Conservation (phyloP, 176 grass and related monocot genomes). For the Pontederia paniculata region DNA sequence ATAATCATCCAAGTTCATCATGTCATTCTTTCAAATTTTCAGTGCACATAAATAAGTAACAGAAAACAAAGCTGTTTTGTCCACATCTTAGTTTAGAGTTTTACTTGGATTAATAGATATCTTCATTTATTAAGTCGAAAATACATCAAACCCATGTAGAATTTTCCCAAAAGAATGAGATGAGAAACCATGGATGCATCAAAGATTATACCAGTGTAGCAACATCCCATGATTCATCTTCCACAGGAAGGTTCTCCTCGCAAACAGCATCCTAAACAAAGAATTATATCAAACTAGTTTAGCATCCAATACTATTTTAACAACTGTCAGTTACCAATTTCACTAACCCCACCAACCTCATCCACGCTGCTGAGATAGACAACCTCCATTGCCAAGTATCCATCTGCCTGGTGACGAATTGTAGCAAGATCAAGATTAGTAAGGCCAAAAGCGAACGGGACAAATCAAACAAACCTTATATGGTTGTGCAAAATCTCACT, state of each 20-base stretch:
- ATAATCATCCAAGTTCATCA: too few relatives aligned
- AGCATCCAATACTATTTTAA: not conserved
- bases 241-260: not conserved
- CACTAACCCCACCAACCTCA: slow-evolving; percentile 16
- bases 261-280: slow-evolving; percentile 20
- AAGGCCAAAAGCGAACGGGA: not conserved
- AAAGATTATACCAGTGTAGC: slow-evolving; percentile 49
- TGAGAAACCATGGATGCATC: not conserved
- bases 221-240: slow-evolving; percentile 11
- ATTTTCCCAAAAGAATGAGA: not conserved
- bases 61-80: too few relatives aligned
- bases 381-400: slow-evolving; percentile 57
- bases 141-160: not conserved
- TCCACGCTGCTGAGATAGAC: slow-evolving; percentile 7
- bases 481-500: not conserved
- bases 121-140: too few relatives aligned
- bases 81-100: too few relatives aligned
- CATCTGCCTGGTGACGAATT: slow-evolving; percentile 31
- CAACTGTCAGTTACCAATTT: not conserved
- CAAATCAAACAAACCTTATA: not conserved
- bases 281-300: not conserved
- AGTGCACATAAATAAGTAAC: too few relatives aligned
- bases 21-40: too few relatives aligned
- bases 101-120: too few relatives aligned
- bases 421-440: not conserved